phyloP scores from a whole-genome alignment of 306 rosid genomes.

The Prunus persica region Prunus_persica_NCBIv2 NC_034015.1:286501-287000 shows the following conservation, averaged over 20 bases:
- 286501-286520: slow-evolving; percentile 62
- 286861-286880: neutral
- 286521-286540: slow-evolving; percentile 4
- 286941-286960: neutral
- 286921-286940: neutral
- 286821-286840: neutral
- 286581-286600: neutral
- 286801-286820: neutral
- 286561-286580: neutral
- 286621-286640: neutral
- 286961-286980: neutral
- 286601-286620: neutral
- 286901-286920: neutral
- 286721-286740: neutral
- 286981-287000: slow-evolving; percentile 26
- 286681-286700: neutral
- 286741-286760: slow-evolving; percentile 11
- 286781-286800: neutral
- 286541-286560: neutral
- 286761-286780: neutral
- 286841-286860: neutral
- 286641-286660: neutral
- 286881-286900: neutral
- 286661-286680: neutral
- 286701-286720: neutral